Base-by-base conservation (phyloP, 768 basidiomycete genomes). In the Mycena venus region DNA sequence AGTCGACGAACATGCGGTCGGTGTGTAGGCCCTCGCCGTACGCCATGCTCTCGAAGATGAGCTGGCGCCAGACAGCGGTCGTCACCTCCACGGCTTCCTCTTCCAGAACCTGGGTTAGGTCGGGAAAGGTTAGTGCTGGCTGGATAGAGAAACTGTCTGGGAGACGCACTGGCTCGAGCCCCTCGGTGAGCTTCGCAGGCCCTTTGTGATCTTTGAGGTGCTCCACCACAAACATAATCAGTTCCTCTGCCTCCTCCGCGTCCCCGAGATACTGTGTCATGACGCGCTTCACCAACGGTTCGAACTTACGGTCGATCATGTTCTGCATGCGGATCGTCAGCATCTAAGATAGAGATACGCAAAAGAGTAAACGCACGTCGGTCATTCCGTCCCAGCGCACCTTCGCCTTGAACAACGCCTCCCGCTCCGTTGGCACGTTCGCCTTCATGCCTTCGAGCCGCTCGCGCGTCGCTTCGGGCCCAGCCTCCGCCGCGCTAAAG, bases 41-140 rank as follows among this genome's bases (percentile, higher is more conserved):
- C 31, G 96, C 95, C 91, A 96, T 94, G 79, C 96, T 96, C 87
- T 99, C 97, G 81, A 98, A 98, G 62, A 96, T 95, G 78, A 98
- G 90, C 84, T 96, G 95, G 67, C 96, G 91, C 97, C 97, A 99
- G 59, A 98, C 88, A 73, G 88, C 89, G 78, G 93, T 83, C n/a
- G 91, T 87, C 70, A 97, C 90, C 73, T 96, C 93, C 31, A 86
- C 85, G 7, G 97, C 96, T 81, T 99, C 97, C 82, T 98, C 97
- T 80, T 96, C 96, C 40, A 99, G 87, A 4, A 98, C 95, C 97
- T 98, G 79, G 5, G 38, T 17, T 4, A 25, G 23, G 19, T 27
- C 27, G 31, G 17, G 10, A 44, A 15, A n/a, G n/a, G n/a, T 23
- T 1, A 31, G 31, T 23, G 55, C 23, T 60, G n/a, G 40, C n/a